Conservation (phyloP, 129 eudicot species). For the Flaveria trinervia region DNA sequence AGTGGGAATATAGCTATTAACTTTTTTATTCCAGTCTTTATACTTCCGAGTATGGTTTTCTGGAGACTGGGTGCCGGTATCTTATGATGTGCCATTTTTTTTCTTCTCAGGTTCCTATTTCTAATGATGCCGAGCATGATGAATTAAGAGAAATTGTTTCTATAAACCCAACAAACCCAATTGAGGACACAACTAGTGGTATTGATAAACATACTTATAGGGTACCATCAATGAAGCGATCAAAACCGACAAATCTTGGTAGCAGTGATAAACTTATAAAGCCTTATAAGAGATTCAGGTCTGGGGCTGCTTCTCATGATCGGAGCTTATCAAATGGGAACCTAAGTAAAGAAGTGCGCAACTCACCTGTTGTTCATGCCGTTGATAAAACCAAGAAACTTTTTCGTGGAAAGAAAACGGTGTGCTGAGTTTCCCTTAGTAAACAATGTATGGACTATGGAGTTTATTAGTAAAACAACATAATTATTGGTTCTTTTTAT, state of each 20-base stretch:
- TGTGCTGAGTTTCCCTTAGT: slow-evolving; percentile 37
- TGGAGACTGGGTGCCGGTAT: background rate
- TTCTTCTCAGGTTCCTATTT: slow-evolving; percentile 9
- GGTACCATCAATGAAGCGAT: slow-evolving; percentile 35
- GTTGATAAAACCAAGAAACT: slow-evolving; percentile 20
- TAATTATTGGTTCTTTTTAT: background rate
- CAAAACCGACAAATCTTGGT: slow-evolving; percentile 26
- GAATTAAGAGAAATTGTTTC: slow-evolving; percentile 23
- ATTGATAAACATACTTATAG: slow-evolving; percentile 32
- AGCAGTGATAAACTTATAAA: slow-evolving; percentile 13
- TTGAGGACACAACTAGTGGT: slow-evolving; percentile 28
- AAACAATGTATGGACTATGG: background rate
- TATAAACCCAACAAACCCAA: slow-evolving; percentile 19
- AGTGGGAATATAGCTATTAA: background rate
- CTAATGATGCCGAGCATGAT: slow-evolving; percentile 17
- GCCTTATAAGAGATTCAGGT: slow-evolving; percentile 42
- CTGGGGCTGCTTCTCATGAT: slow-evolving; percentile 26
- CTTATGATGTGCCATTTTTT: background rate
- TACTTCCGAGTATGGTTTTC: background rate
- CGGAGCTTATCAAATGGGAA: slow-evolving; percentile 14
- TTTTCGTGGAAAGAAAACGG: slow-evolving; percentile 47
- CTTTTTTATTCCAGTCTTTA: slow-evolving; percentile 1
- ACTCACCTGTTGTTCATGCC: slow-evolving; percentile 32
- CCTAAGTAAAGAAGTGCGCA: slow-evolving; percentile 29
- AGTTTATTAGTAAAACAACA: background rate